These are phyloP conservation scores for Exidia glandulosa DNA, from an alignment of 768 basidiomycete genomes.

Conservation along the genomic window DNA sequence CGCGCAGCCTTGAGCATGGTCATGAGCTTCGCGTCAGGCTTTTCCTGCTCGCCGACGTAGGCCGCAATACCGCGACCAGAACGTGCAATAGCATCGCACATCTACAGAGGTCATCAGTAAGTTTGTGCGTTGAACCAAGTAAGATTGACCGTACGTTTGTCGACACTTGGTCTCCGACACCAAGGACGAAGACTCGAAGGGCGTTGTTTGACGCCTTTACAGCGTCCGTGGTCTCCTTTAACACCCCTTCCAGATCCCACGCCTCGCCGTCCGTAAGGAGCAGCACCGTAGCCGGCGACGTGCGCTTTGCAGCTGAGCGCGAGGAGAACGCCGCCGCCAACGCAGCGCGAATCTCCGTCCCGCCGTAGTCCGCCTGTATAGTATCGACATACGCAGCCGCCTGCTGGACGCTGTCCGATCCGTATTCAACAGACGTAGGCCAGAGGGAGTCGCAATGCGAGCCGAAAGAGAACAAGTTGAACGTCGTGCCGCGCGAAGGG, in stretches of 20 bases:
- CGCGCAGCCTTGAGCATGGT: slow-evolving; percentile 41
- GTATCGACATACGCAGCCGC: slow-evolving; percentile 23
- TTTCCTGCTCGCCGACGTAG: slow-evolving; percentile 34
- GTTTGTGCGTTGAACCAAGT: not conserved
- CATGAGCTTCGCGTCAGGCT: slow-evolving; percentile 39
- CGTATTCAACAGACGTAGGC: slow-evolving; percentile 16
- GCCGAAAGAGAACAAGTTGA: slow-evolving; percentile 53
- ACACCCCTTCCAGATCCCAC: slow-evolving; percentile 7
- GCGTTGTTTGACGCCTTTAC: not conserved
- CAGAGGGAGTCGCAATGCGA: slow-evolving; percentile 20
- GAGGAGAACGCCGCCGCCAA: slow-evolving; percentile 27
- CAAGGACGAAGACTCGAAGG: slow-evolving; percentile 45
- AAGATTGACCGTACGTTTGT: slow-evolving; percentile 11
- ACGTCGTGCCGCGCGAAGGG: slow-evolving; percentile 23
- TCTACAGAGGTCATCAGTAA: not conserved
- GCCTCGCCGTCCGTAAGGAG: slow-evolving; percentile 48
- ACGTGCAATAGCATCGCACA: slow-evolving; percentile 43
- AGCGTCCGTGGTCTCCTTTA: not conserved
- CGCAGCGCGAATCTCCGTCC: slow-evolving; percentile 40
- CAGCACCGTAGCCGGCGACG: slow-evolving; percentile 38
- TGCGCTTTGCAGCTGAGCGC: slow-evolving; percentile 12
- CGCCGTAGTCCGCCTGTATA: slow-evolving; percentile 36
- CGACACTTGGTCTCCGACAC: slow-evolving; percentile 42
- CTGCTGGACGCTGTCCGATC: slow-evolving; percentile 7
- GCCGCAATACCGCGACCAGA: slow-evolving; percentile 41